Base-by-base conservation (phyloP, 768 basidiomycete species). In the Naganishia onofrii region DNA sequence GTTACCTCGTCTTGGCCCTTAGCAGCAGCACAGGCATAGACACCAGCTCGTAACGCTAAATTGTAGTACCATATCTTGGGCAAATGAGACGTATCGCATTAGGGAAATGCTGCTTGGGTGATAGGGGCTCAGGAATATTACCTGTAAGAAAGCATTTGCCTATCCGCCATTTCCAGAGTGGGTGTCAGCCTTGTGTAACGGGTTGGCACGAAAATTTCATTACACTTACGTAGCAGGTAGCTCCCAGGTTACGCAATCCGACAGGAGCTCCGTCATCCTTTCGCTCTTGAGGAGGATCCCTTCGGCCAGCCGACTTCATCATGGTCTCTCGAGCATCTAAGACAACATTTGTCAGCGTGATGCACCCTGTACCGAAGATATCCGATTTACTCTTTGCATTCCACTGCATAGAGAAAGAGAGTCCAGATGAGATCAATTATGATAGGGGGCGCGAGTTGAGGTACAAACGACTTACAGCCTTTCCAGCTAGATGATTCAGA, bases 141-240 rank as follows among this genome's bases (percentile, higher is more conserved):
- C 92, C 83, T 98, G 94, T 54, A 98, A 84, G 72, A 90, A 96
- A 23, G 92, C 92, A 79, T 96, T 96, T 71, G 92, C 93, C 78
- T 80, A n/a, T 23, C 19, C n/a, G 31, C 38, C 38, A 48, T 4
- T n/a, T 17, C 36, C 10, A 46, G 4, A 8, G 26, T 7, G 13
- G 17, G 26, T 21, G 15, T 66, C 9, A 66, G 31, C 42, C 48
- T 13, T 32, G 17, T 23, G 48, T 23, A 4, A 51, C 7, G 12
- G 23, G 2, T 32, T 31, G 46, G 0, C 46, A 44, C 48, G 48
- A 26, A n/a, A 8, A 26, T 12, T n/a, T n/a, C 9, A 23, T 26
- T 23, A 21, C 3, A 73, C 77, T 70, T 66, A 80, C 78, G 74
- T 97, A 98, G 78, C 95, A 98, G 3, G 95, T 97, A 21, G 94